Percentiles rank a stretch among this genome's conserved stretches.
Conservation (phyloP, 2,329 filamentous ascomycete species). For the Epicoccum sorghinum region DNA sequence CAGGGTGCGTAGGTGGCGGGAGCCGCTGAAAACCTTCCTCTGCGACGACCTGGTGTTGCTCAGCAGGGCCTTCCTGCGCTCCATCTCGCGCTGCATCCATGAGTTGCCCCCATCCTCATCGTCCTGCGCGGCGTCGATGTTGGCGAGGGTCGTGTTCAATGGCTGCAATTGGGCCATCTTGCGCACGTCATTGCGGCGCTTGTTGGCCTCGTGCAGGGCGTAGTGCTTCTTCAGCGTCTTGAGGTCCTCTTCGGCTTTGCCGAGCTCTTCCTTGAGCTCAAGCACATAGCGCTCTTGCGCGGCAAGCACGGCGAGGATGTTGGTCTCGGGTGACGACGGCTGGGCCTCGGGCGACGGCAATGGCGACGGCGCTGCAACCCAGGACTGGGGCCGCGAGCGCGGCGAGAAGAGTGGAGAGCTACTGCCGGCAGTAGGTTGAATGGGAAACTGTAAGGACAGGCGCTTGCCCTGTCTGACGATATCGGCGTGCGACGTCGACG, state of each 20-base stretch:
- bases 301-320: slow-evolving; percentile 85
- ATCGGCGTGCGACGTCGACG: slow-evolving; percentile 41
- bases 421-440: slow-evolving; percentile 48
- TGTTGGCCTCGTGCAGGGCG: slow-evolving; percentile 75
- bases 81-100: slow-evolving; percentile 66
- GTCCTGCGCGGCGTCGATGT: slow-evolving; percentile 29
- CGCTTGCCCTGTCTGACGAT: slow-evolving; percentile 50
- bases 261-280: slow-evolving; percentile 89
- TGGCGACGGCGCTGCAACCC: slow-evolving; percentile 42
- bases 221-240: slow-evolving; percentile 81
- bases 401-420: slow-evolving; percentile 40
- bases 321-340: slow-evolving; percentile 40
- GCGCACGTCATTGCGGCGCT: slow-evolving; percentile 72
- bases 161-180: slow-evolving; percentile 61
- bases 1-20: slow-evolving; percentile 68
- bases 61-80: slow-evolving; percentile 73
- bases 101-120: slow-evolving; percentile 54
- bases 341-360: slow-evolving; percentile 34
- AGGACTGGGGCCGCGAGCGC: slow-evolving; percentile 48
- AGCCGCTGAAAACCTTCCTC: slow-evolving; percentile 67
- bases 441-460: slow-evolving; percentile 57
- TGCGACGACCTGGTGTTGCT: slow-evolving; percentile 55
- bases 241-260: slow-evolving; percentile 79
- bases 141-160: slow-evolving; percentile 51
- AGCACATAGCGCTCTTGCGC: slow-evolving; percentile 89